Evolutionary conservation across 2,329 filamentous ascomycete species (phyloP), one percentile per base, ranked within the genome.

Genomic region (Cordyceps cateniannulata): DNA sequence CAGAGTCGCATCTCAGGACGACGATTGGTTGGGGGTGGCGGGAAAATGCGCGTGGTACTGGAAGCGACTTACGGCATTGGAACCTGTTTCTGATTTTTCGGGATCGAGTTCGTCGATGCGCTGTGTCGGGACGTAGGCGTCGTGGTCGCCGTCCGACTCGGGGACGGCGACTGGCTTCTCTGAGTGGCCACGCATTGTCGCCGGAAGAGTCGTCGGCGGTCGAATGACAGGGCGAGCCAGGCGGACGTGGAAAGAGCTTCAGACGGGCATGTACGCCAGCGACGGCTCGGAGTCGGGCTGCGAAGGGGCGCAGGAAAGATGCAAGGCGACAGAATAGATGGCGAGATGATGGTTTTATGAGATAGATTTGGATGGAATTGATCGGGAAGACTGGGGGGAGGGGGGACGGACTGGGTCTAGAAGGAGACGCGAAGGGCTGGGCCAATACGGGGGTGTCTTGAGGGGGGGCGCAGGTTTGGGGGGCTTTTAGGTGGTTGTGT

Each of bases 51-150:
- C 45, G 27, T 42, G 12, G 2, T 14, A 18, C 6, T 18, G 45
- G 6, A 14, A 44, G 5, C 18, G 29, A 27, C 60, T 53, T 62
- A 62, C 60, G 40, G 44, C 48, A 50, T 38, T 59, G 2, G 60
- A 59, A 14, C 24, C 50, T 27, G 20, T 42, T n/a, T 62, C 60
- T 48, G 55, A 62, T 56, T 62, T 62, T 44, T 53, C 55, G 24
- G 27, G 18, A n/a, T 47, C 40, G 27, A 24, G 45, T 24, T 62
- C 60, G 44, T 62, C 55, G 42, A 49, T 35, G 20, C 48, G 56
- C 18, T 51, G 56, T 18, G 32, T 51, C 24, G 47, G 47, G 47
- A 45, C 16, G 56, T 48, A 8, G 38, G 24, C 10, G 38, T 59
- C 56, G 48, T 38, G 27, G 50, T 47, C 24, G 49, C 42, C 32